Evolutionary conservation across 2,329 filamentous ascomycete genomes (phyloP), one percentile per base, ranked within the genome.

Genomic region (Neoscytalidium dimidiatum): DNA sequence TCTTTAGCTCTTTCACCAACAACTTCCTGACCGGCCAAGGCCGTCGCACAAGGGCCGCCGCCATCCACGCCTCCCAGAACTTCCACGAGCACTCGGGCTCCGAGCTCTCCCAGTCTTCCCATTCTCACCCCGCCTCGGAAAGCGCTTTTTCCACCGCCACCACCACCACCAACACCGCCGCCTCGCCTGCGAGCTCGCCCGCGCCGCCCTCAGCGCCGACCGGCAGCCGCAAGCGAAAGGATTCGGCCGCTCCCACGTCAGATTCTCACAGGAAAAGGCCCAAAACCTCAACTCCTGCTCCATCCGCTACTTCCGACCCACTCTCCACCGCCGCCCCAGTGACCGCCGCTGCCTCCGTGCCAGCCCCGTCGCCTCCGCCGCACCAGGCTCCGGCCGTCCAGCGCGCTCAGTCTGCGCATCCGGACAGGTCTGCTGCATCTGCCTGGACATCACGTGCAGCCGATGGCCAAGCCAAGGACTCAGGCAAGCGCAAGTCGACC

Each of bases 1-100:
- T 64, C 28, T 49, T 35, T 29, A 64, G 62, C 51, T 64, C 62
- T 26, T 64, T 64, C 62, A 64, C 51, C 41, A 48, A 38, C 51
- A 64, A 35, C 52, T 64, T 64, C 31, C 62, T 64, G 11, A 19
- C 28, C 51, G 51, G 51, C 29, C 35, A 43, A 8, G 41, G 38
- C 29, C 62, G 62, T 58, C 62, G 62, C 62, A 64, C 62, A 14
- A 46, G 62, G 4, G 29, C 41, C 4, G 62, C 51, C 21, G 62
- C 62, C 19, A 11, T 38, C 21, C 17, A 57, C 31, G 31, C 38
- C 4, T 44, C 33, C 26, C 61, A 64, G 49, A 35, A 52, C n/a
- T 58, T 57, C n/a, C 52, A 57, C 41, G 51, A 64, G 21, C 51
- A 58, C 21, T 48, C 51, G 29, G 62, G 51, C 62, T 48, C 38